Evolutionary conservation across 2,329 filamentous ascomycete genomes (phyloP), one percentile per base, ranked within the genome.

Genomic region (Colletotrichum eleusines): DNA sequence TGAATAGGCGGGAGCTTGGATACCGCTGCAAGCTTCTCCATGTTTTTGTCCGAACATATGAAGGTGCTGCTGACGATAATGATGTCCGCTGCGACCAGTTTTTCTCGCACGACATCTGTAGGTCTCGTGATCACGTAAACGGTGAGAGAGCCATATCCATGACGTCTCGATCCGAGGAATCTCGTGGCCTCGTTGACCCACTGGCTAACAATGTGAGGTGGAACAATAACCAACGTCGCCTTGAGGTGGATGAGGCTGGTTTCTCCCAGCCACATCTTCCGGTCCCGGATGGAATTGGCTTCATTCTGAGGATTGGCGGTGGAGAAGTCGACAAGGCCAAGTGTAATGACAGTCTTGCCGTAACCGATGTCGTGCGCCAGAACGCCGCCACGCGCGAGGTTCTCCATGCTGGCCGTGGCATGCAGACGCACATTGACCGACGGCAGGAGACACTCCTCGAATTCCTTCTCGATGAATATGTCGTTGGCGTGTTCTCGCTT

Each of bases 291-390:
- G 14, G 77, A 79, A 0, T 69, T 18, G 0, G 3, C n/a, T 1
- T 58, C 28, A 58, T 80, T 65, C 20, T 23, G 42, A 1, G 33
- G 40, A 38, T 23, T 20, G 78, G 20, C 75, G 20, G 40, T 31
- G 7, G 55, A 76, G 9, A 67, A 69, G 31, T 80, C 78, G 9
- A 83, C 76, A 5, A 84, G 75, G 1, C 78, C 82, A 16, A 85
- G 77, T 7, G 76, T 79, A 33, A 83, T 75, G 5, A 84, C 77
- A 0, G 83, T 85, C 74, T 85, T 85, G 1, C 83, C 83, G 63
- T 81, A 84, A 20, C 83, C 83, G 18, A 84, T 81, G 35, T 84
- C 79, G 53, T 84, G 82, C 1, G 82, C 83, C 8, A 84, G 75
- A 11, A 84, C 77, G 35, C 83, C 83, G 16, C 83, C 83, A 3